A percentile compares a stretch with the other conserved stretches of the same genome.
These are phyloP conservation scores for Tricholoma terreum DNA, from an alignment of 768 basidiomycete species.

Conservation along the genomic window DNA sequence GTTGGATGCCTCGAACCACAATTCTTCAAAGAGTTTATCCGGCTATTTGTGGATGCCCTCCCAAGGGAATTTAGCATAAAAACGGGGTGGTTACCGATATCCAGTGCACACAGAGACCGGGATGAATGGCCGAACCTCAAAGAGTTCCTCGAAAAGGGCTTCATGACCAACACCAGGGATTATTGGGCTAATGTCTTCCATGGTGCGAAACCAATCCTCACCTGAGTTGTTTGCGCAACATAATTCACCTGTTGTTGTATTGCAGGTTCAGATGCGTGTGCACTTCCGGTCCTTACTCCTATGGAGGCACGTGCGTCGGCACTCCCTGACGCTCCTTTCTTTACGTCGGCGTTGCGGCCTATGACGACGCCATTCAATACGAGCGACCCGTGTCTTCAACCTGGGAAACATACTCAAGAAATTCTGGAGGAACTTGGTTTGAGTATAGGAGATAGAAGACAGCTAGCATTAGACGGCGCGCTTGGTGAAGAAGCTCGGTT, in stretches of 20 bases:
- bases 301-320: conserved; percentile 53
- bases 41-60: conserved; percentile 48
- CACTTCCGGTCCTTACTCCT: conserved; percentile 63
- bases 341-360: conserved; percentile 42
- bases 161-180: conserved; percentile 55
- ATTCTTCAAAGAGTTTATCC: conserved; percentile 64
- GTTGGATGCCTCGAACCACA: conserved; percentile 74
- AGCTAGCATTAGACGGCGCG: conserved; percentile 45
- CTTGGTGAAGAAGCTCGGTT: conserved; percentile 33
- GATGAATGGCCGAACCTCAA: conserved; percentile 56
- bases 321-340: conserved; percentile 34
- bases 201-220: conserved; percentile 37
- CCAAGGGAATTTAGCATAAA: conserved; percentile 40
- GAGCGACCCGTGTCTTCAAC: conserved; percentile 27
- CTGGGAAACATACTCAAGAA: conserved; percentile 54
- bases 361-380: conserved; percentile 4
- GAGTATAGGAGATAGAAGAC: conserved; percentile 33
- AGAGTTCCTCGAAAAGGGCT: conserved; percentile 61
- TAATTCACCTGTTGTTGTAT: neutral
- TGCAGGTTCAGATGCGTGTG: conserved; percentile 69
- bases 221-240: neutral
- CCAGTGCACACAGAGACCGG: conserved; percentile 40
- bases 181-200: conserved; percentile 70
- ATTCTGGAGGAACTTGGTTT: conserved; percentile 53
- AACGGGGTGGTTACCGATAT: conserved; percentile 54